These are phyloP conservation scores for Pseudogymnoascus sp. DNA, from an alignment of 2,329 filamentous ascomycete species.

Conservation along the genomic window DNA sequence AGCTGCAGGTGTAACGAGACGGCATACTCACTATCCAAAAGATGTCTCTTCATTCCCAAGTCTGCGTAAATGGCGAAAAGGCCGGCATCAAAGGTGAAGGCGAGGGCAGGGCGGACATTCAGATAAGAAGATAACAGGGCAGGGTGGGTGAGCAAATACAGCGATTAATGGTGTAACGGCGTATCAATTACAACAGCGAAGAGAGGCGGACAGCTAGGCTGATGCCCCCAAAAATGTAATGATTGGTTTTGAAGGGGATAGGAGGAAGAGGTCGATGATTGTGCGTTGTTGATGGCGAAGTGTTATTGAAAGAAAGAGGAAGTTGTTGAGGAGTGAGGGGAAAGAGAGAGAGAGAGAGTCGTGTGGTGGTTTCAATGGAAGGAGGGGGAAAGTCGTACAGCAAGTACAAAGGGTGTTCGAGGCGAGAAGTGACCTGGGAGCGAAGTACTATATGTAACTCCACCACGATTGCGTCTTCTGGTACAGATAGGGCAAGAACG, in stretches of 20 bases:
- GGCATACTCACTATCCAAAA: conserved; percentile 7
- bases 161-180: conserved; percentile 4
- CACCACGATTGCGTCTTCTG: conserved; percentile 1
- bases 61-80: neutral
- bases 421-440: neutral
- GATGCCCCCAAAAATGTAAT: neutral
- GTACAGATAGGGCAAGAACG: neutral
- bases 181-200: neutral
- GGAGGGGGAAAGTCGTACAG: neutral
- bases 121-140: conserved; percentile 3
- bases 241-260: neutral
- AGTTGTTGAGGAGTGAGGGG: conserved; percentile 5
- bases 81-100: neutral
- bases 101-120: conserved; percentile 1
- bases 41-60: neutral
- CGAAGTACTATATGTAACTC: neutral
- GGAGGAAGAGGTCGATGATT: neutral
- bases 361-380: conserved; percentile 1
- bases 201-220: neutral
- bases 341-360: neutral
- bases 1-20: neutral
- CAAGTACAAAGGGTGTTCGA: neutral
- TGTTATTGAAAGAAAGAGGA: neutral
- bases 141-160: neutral
- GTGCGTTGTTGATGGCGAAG: neutral